phyloP scores from a whole-genome alignment of 1,284 basidiomycete species.

The Spongiforma sp. region DNA sequence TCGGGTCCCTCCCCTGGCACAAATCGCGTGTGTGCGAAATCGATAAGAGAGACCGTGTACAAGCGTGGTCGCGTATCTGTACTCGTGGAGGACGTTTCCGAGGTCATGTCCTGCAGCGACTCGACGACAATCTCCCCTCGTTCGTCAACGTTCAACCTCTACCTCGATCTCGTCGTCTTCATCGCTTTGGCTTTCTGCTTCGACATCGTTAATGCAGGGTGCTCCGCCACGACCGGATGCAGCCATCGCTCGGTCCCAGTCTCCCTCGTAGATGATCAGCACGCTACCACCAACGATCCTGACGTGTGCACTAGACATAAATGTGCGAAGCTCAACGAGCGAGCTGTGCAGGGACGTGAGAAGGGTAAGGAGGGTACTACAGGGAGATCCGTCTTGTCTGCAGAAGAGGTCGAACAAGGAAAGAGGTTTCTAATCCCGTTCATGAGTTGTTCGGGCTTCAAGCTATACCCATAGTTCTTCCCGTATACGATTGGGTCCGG shows the following conservation, averaged over 20 bases:
- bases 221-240: conserved; percentile 49
- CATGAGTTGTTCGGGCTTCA: conserved; percentile 70
- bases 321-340: conserved; percentile 60
- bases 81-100: conserved; percentile 32
- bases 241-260: conserved; percentile 48
- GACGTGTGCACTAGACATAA: conserved; percentile 65
- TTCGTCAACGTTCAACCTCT: conserved; percentile 46
- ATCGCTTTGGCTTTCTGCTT: conserved; percentile 36
- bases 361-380: conserved; percentile 60
- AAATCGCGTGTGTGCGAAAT: conserved; percentile 90
- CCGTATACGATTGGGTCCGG: conserved; percentile 63
- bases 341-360: conserved; percentile 61
- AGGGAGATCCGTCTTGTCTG: conserved; percentile 54
- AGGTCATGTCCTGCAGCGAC: conserved; percentile 40
- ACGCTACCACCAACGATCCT: conserved; percentile 86
- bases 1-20: conserved; percentile 81
- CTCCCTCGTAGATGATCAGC: conserved; percentile 86
- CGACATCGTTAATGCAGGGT: conserved; percentile 35
- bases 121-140: conserved; percentile 44
- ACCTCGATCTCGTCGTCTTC: conserved; percentile 38
- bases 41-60: conserved; percentile 81
- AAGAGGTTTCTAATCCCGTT: conserved; percentile 83
- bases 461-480: conserved; percentile 83
- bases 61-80: conserved; percentile 50
- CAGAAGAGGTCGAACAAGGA: conserved; percentile 47